Evolutionary conservation across 768 basidiomycete genomes (phyloP).

Genomic region (Paxillus ammoniavirescens): DNA sequence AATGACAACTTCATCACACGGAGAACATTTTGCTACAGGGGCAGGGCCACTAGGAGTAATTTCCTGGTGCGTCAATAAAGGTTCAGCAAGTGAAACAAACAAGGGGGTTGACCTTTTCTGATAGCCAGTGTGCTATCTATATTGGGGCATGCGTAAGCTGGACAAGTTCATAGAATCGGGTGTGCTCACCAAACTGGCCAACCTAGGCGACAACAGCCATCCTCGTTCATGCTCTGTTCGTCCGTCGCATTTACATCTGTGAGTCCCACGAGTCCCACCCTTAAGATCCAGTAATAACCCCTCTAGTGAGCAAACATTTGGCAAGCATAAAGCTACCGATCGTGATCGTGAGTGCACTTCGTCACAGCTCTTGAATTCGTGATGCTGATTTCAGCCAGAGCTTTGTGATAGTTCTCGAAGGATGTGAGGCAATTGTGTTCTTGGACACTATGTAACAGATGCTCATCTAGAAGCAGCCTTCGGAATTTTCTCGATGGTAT

Average conservation of each 20-base stretch:
- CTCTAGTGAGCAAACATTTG: slow-evolving; percentile 10
- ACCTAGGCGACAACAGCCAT: slow-evolving; percentile 15
- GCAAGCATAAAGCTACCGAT: not conserved
- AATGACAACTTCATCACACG: slow-evolving; percentile 9
- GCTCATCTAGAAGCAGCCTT: slow-evolving; percentile 15
- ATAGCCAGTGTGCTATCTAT: slow-evolving; percentile 13
- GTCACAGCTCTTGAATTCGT: not conserved
- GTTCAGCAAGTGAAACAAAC: slow-evolving; percentile 10
- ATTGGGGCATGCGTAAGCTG: slow-evolving; percentile 16
- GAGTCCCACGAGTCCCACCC: not conserved
- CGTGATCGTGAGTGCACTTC: slow-evolving; percentile 15
- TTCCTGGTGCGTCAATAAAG: not conserved
- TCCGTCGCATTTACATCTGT: slow-evolving; percentile 23
- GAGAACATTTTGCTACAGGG: not conserved
- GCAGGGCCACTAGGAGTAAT: not conserved
- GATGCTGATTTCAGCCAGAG: slow-evolving; percentile 8
- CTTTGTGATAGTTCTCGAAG: slow-evolving; percentile 18
- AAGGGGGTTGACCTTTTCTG: not conserved
- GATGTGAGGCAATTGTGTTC: slow-evolving; percentile 8
- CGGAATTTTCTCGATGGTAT: slow-evolving; percentile 7
- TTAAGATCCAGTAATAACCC: not conserved
- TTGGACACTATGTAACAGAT: not conserved
- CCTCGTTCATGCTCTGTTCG: slow-evolving; percentile 24
- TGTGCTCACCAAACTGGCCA: slow-evolving; percentile 1
- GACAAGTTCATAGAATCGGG: not conserved